Evolutionary conservation across 371 early-diverging fungal species (phyloP).

Genomic region (Mortierella sp.): DNA sequence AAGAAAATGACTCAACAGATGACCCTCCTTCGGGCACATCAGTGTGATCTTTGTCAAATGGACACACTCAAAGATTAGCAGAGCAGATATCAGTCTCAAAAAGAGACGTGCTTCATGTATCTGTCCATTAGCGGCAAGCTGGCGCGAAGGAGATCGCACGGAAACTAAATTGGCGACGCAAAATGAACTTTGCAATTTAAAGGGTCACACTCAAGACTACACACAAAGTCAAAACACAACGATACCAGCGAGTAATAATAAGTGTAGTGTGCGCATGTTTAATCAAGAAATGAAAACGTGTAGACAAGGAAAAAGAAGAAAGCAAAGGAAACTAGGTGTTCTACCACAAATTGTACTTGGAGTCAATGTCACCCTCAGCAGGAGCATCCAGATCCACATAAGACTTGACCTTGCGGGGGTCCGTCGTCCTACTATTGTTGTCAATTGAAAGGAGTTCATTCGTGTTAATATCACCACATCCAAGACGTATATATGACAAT

Average conservation of each 20-base stretch:
- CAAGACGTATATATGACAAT: background rate
- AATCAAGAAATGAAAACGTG: conserved; percentile 7
- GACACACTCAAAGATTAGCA: no score
- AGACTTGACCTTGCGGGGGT: conserved; percentile 86
- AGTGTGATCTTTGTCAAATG: no score
- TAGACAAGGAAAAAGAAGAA: background rate
- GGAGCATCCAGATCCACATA: conserved; percentile 94
- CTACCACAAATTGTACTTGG: conserved; percentile 62
- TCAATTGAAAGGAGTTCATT: background rate
- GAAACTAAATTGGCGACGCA: no score
- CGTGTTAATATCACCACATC: background rate
- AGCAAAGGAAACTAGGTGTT: background rate
- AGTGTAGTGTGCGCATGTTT: background rate
- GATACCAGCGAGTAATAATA: background rate
- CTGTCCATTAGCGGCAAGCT: no score
- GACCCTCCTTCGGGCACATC: no score
- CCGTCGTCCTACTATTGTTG: conserved; percentile 54
- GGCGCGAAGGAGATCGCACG: no score
- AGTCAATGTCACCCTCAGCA: conserved; percentile 85
- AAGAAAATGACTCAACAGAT: no score
- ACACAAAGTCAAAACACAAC: no score
- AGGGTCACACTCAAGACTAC: no score
- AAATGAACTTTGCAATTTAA: no score
- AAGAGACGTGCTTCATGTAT: no score
- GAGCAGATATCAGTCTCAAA: no score